Base-by-base conservation (phyloP, 1,284 basidiomycete species). In the Sparassis latifolia region DNA sequence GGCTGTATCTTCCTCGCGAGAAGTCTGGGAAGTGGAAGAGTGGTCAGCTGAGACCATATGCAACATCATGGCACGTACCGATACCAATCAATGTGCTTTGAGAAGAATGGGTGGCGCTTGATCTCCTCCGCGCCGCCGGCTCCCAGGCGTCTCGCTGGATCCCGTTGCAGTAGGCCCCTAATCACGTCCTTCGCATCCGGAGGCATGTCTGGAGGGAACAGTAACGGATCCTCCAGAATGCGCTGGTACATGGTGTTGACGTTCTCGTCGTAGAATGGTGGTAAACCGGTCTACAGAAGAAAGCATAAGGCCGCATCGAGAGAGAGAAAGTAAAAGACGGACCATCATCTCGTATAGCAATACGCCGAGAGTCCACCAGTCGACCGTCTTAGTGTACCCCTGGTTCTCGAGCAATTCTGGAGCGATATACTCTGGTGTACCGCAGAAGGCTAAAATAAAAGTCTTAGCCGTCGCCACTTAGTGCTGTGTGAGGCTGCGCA, bases 321-420 rank as follows among this genome's bases (percentile, higher is more conserved):
- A 42, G 2, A 44, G n/a, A n/a, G 33, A n/a, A 44, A 35, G 27
- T n/a, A 29, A 20, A 5, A 40, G 20, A 62, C 72, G 33, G 50
- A 86, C 90, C 78, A 98, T 92, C 97, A 99, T 99, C 70, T 99
- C 96, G 66, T 97, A 99, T 31, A 99, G 78, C 33, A 99, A 75
- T 2, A 99, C 96, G 52, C 96, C 97, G 1, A 99, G 79, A 1
- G 96, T 99, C 96, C 96, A 99, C 96, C 96, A 99, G 67, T 99
- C 96, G 28, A 99, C 95, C 0, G 93, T 96, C 73, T 97, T 97
- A 33, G 95, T 97, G 71, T 99, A 99, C 3, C 96, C 96, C 65
- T 98, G 95, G 53, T 90, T 96, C 55, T 97, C 87, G 33, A 99
- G 74, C 37, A 99, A 78, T 65, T 99, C 96, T 0, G 96, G 96